Base-by-base conservation (phyloP, 1,284 basidiomycete genomes). In the Trametes versicolor region DNA sequence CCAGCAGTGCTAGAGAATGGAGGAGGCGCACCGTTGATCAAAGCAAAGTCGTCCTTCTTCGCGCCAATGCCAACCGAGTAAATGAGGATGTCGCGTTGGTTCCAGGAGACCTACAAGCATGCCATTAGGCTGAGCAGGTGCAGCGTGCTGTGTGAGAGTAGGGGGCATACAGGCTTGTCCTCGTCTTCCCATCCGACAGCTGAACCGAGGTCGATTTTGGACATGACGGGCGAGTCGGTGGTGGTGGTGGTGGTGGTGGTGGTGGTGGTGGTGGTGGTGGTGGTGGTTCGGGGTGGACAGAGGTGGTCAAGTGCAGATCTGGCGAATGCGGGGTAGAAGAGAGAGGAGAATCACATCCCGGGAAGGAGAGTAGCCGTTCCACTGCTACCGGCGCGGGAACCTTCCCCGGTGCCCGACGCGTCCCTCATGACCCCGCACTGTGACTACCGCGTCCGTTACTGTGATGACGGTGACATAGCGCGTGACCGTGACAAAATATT, bases 1-100 rank as follows among this genome's bases (percentile, higher is more conserved):
- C 10, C 15, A 36, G 58, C n/a, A 4, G 13, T n/a, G 2, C 19
- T 12, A 17, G 1, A 39, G 6, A 23, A 7, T n/a, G 27, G 39
- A 12, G 41, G 4, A 9, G 0, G 76, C 83, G 51, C 64, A 90
- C 89, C 90, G 73, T 92, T 92, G 29, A 88, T 80, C 55, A 89
- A 81, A 1, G 80, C 76, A 58, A 84, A 81, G 60, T 92, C 90
- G 60, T 88, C 82, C 45, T 82, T 79, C 76, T 90, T 90, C n/a
- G 90, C 89, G 21, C 90, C 90, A 55, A 92, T 85, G 9, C 90
- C 90, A 34, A 86, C 78, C 12, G 90, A 88, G 70, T 93, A 92
- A 1, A 86, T 79, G 59, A 92, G 76, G 29, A 91, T 76, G 75
- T 92, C 90, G 47, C 89, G 83, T 76, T 87, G 87, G 75, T 89